Evolutionary conservation across 441 rosid genomes (phyloP).

Genomic region (Raphanus hybrid): DNA sequence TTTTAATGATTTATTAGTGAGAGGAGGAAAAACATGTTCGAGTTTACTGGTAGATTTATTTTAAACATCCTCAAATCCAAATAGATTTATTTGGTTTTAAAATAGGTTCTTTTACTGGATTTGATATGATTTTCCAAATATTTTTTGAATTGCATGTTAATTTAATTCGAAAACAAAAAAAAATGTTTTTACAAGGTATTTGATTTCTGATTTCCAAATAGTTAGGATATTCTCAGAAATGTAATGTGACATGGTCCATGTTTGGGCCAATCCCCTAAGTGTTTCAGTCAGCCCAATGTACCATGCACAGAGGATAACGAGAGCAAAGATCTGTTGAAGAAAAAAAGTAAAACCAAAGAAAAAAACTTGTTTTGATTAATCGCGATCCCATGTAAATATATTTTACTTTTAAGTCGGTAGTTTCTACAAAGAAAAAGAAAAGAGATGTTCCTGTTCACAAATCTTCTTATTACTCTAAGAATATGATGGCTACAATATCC

Average conservation of each 20-base stretch:
- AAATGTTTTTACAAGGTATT: too few species aligned
- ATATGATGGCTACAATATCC: constrained; percentile 3
- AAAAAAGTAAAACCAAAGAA: neutral
- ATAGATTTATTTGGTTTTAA: neutral
- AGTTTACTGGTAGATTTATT: neutral
- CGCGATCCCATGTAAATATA: constrained; percentile 14
- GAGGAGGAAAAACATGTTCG: neutral
- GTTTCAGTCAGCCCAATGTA: neutral
- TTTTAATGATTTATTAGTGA: neutral
- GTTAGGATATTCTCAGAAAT: neutral
- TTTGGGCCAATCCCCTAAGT: neutral
- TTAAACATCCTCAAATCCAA: neutral
- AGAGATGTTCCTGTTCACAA: constrained; percentile 15
- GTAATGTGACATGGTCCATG: neutral
- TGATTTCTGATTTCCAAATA: too few species aligned
- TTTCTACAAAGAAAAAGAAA: neutral
- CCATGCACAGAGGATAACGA: neutral
- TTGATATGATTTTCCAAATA: neutral
- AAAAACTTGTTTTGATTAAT: constrained; percentile 15
- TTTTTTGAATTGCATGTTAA: too few species aligned
- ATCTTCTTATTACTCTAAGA: constrained; percentile 33
- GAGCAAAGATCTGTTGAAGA: neutral
- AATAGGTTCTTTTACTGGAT: neutral
- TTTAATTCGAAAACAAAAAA: too few species aligned
- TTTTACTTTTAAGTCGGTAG: neutral